Evolutionary conservation across 345 rosid genomes (phyloP).

Genomic region (Eucalyptus caleyi): DNA sequence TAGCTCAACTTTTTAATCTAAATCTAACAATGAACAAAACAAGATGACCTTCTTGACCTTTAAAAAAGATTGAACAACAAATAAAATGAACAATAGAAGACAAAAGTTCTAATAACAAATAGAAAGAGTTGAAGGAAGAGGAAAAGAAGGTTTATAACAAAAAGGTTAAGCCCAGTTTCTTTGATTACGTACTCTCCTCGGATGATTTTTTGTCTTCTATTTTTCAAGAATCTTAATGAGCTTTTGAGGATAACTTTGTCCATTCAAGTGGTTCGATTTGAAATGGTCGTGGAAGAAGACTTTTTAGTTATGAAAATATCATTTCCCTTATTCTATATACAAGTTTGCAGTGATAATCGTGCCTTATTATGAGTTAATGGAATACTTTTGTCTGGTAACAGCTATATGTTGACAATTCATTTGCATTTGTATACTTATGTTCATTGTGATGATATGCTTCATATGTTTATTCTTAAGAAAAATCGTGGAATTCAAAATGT

Average conservation of each 20-base stretch:
- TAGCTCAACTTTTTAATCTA: neutral
- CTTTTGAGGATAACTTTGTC: neutral
- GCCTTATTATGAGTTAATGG: neutral
- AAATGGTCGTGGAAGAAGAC: neutral
- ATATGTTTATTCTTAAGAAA: neutral
- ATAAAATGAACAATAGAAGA: neutral
- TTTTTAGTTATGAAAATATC: neutral
- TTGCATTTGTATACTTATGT: neutral
- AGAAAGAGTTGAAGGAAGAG: neutral
- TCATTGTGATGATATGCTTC: neutral
- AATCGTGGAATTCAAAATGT: neutral
- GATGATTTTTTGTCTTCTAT: neutral
- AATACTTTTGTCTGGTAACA: neutral
- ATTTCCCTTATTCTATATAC: neutral
- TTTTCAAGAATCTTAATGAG: neutral
- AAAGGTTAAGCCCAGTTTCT: neutral
- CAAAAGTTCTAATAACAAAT: neutral
- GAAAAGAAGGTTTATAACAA: neutral
- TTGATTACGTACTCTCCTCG: neutral
- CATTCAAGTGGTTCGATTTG: neutral
- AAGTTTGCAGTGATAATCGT: neutral
- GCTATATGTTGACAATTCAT: neutral
- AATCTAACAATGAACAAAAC: neutral
- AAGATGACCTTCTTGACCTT: neutral
- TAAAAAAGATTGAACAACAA: neutral